Evolutionary conservation across 1,139 yeast genomes (phyloP).

Genomic region (Diutina sp.): DNA sequence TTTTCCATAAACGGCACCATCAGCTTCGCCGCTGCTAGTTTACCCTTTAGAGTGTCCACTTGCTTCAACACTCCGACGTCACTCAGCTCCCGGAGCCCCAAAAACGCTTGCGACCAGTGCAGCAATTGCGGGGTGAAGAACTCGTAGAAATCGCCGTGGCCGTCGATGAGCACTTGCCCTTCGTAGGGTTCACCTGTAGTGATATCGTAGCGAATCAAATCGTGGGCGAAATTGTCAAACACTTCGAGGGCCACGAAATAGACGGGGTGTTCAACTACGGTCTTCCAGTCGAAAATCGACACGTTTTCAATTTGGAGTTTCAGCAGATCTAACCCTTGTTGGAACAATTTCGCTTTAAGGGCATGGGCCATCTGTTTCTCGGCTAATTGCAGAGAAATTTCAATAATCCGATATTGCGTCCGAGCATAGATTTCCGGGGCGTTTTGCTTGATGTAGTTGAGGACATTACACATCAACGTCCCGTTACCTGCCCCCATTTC

Average conservation of each 20-base stretch:
- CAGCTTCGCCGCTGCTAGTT: slow-evolving; percentile 15
- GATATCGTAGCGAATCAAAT: slow-evolving; percentile 65
- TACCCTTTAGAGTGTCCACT: slow-evolving; percentile 11
- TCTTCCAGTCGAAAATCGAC: slow-evolving; percentile 68
- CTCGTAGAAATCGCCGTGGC: slow-evolving; percentile 66
- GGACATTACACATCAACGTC: slow-evolving; percentile 68
- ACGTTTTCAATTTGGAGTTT: slow-evolving; percentile 58
- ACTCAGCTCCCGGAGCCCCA: slow-evolving; percentile 42
- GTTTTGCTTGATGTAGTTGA: slow-evolving; percentile 46
- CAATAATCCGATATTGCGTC: slow-evolving; percentile 64
- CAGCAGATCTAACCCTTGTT: slow-evolving; percentile 25
- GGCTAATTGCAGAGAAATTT: slow-evolving; percentile 60
- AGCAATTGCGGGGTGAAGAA: slow-evolving; percentile 61
- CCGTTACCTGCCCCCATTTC: slow-evolving; percentile 93
- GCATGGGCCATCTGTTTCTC: slow-evolving; percentile 40
- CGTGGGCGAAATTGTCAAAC: slow-evolving; percentile 78
- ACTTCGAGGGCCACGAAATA: slow-evolving; percentile 76
- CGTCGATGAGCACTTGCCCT: slow-evolving; percentile 67
- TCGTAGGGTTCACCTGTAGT: slow-evolving; percentile 58
- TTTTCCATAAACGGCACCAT: slow-evolving; percentile 19
- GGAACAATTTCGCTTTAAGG: slow-evolving; percentile 20
- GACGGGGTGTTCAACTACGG: slow-evolving; percentile 53
- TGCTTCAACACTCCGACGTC: slow-evolving; percentile 18
- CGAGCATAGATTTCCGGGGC: slow-evolving; percentile 64
- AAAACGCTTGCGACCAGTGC: slow-evolving; percentile 40